Percentiles rank a stretch among this genome's conserved stretches.
Evolutionary conservation across 1,284 basidiomycete species (phyloP).

Genomic region (Fomitopsis schrenkii): DNA sequence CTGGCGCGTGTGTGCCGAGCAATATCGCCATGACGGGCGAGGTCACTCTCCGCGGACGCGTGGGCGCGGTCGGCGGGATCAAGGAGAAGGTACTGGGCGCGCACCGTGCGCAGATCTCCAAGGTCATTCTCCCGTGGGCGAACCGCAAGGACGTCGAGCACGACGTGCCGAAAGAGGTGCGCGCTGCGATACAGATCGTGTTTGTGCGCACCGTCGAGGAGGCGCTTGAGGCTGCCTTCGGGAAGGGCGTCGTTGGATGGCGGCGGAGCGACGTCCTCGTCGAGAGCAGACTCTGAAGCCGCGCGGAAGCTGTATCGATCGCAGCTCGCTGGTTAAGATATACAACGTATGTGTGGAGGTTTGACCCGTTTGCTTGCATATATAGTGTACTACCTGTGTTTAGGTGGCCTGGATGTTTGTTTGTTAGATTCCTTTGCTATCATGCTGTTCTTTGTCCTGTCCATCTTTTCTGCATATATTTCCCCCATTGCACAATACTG

Average conservation of each 20-base stretch:
- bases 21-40: conserved; percentile 84
- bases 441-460: too few relatives aligned
- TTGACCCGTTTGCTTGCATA: not conserved
- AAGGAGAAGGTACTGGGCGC: conserved; percentile 83
- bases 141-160: conserved; percentile 85
- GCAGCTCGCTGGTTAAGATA: not conserved
- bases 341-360: not conserved
- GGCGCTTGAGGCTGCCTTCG: conserved; percentile 79
- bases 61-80: conserved; percentile 82
- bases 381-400: not conserved
- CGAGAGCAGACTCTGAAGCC: conserved; percentile 48
- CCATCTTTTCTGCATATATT: not conserved
- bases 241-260: conserved; percentile 59
- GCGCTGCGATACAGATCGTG: conserved; percentile 71
- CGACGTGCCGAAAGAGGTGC: conserved; percentile 72
- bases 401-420: not conserved
- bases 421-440: not conserved
- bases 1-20: conserved; percentile 66
- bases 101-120: conserved; percentile 78
- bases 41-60: conserved; percentile 75
- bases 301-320: not conserved
- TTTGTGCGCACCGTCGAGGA: conserved; percentile 79
- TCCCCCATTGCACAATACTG: not conserved
- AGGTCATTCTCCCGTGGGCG: conserved; percentile 77
- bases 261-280: conserved; percentile 44